phyloP scores from a whole-genome alignment of 179 eudicot genomes.

The Vitellaria paradoxa region DNA sequence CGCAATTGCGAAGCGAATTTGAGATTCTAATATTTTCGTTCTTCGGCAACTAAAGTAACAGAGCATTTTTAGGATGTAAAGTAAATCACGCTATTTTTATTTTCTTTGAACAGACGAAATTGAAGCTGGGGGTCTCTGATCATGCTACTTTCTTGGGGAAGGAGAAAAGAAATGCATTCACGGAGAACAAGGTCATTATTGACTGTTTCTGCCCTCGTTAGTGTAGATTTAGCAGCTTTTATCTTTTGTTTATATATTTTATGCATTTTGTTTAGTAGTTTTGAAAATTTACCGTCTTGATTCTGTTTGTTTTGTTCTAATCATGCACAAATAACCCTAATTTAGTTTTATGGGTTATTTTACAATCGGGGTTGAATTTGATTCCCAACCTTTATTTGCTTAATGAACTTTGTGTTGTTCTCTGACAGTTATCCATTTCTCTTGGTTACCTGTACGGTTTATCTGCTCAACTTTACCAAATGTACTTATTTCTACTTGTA shows the following conservation, averaged over 20 bases:
- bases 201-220: neutral
- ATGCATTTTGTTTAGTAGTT: neutral
- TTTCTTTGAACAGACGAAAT: slow-evolving; percentile 34
- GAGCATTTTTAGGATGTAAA: neutral
- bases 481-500: neutral
- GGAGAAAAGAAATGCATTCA: slow-evolving; percentile 31
- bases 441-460: neutral
- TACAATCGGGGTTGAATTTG: neutral
- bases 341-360: neutral
- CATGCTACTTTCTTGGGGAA: slow-evolving; percentile 36
- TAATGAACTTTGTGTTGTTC: neutral
- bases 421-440: neutral
- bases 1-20: neutral
- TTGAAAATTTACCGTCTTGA: neutral
- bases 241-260: neutral
- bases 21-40: neutral
- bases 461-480: neutral
- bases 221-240: neutral
- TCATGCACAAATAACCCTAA: neutral
- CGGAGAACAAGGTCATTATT: slow-evolving; percentile 44
- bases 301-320: neutral
- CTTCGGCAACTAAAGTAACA: neutral
- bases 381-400: neutral
- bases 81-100: neutral
- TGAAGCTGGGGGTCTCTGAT: slow-evolving; percentile 38